Base-by-base conservation (phyloP, 192 early-diverging fungal genomes). In the Paraglomus brasilianum region DNA sequence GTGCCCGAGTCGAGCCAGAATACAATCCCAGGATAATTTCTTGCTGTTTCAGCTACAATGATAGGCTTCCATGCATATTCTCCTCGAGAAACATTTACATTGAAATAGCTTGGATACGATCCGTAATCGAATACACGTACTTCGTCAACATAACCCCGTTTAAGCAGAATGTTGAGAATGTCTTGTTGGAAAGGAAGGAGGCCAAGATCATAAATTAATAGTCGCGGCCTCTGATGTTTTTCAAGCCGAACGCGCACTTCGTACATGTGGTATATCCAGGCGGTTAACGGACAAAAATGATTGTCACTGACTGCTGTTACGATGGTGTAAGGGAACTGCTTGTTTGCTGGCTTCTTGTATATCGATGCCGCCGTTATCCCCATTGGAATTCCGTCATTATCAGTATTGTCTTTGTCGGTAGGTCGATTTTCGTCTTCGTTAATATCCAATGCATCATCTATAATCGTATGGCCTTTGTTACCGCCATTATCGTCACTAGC, bases 41-140 rank as follows among this genome's bases (percentile, higher is more conserved):
- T 67, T 0, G 74, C 73, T 1, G 79, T 75, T 41, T 85, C 83
- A 45, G 82, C 74, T 44, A 85, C 72, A 45, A 85, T 83, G 6
- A 76, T 81, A 0, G 80, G 78, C 47, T 85, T 85, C 83, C 83
- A 85, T 8, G 75, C 83, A 46, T 85, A 85, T 55, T 85, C 76
- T 19, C 84, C 84, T 5, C 80, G 70, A 10, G 64, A 70, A 7
- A 59, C 17, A 2, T 61, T 43, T 36, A 83, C 75, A 65, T 85
- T 71, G 80, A 81, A 85, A 69, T 83, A 85, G 8, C 14, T 8
- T 0, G 83, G 83, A 51, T 83, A 85, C 13, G 55, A 55, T 8
- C 74, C 44, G 41, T 80, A 81, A 30, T 85, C 72, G 60, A 85
- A 83, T 22, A 60, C 59, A 40, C 77, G 55, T 14, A 79, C 65